phyloP scores from a whole-genome alignment of 768 basidiomycete genomes.

The Sutorius australiensis region DNA sequence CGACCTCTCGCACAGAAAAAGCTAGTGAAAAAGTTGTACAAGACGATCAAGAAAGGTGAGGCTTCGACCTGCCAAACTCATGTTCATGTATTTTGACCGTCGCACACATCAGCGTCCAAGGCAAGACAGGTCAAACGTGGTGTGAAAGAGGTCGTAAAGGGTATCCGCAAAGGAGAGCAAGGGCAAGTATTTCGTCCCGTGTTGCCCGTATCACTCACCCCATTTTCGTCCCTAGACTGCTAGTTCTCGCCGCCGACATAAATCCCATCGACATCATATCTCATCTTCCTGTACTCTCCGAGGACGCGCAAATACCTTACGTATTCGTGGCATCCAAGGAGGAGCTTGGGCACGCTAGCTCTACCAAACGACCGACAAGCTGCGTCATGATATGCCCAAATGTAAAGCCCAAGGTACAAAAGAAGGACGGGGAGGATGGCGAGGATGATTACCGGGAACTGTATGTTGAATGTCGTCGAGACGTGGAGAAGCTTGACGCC shows the following conservation, averaged over 20 bases:
- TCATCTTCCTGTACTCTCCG: slow-evolving; percentile 89
- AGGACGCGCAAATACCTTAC: slow-evolving; percentile 90
- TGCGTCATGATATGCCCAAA: slow-evolving; percentile 93
- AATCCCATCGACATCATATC: slow-evolving; percentile 98
- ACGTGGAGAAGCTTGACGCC: slow-evolving; percentile 79
- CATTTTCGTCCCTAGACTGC: slow-evolving; percentile 48
- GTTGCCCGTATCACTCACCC: background rate
- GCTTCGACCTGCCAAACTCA: background rate
- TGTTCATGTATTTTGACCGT: background rate
- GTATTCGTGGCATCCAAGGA: slow-evolving; percentile 90
- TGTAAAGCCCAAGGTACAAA: slow-evolving; percentile 65
- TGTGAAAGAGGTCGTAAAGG: slow-evolving; percentile 98
- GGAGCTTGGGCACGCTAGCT: slow-evolving; percentile 91
- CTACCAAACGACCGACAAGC: slow-evolving; percentile 96
- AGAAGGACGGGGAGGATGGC: slow-evolving; percentile 57
- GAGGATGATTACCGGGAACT: slow-evolving; percentile 85
- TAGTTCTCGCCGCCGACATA: slow-evolving; percentile 94
- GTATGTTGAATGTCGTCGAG: slow-evolving; percentile 81
- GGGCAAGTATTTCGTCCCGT: slow-evolving; percentile 54
- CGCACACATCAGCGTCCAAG: slow-evolving; percentile 67
- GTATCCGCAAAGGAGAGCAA: slow-evolving; percentile 94
- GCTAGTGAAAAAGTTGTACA: slow-evolving; percentile 90
- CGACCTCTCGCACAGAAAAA: slow-evolving; percentile 92
- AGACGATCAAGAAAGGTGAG: slow-evolving; percentile 87
- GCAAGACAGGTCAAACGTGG: slow-evolving; percentile 94